Base-by-base conservation (phyloP, 306 rosid species). In the Trifolium subterraneum region DNA sequence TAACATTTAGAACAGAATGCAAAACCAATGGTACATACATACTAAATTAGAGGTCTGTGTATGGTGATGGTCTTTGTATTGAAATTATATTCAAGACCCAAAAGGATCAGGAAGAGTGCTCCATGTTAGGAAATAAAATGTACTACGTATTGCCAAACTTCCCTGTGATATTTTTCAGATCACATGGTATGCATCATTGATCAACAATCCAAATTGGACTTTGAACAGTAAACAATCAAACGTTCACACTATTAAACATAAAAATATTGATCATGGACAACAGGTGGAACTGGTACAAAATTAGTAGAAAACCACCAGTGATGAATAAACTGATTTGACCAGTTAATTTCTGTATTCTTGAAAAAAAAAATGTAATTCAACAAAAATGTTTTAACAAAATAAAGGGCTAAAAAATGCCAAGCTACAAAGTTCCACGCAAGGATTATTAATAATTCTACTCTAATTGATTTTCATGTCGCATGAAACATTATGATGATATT, bases 71-170 rank as follows among this genome's bases (percentile, higher is more conserved):
- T 7, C 1, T n/a, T 56, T n/a, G 48, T 39, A 25, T 18, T 29
- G 10, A 60, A 29, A 41, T 18, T 71, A 64, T 71, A 9, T 48
- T 13, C 4, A 44, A 64, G 72, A 63, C 23, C 22, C 47, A 70
- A 36, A 18, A 36, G 77, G 60, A n/a, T 20, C 45, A 27, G 47
- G 48, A 48, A 63, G 68, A 41, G 18, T 50, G 29, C 16, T 54
- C 38, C 50, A 58, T 23, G 54, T 10, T 3, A 64, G 58, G 19
- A 10, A 61, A 48, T n/a, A 16, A 55, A 2, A 7, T 39, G 62
- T 16, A n/a, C n/a, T n/a, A n/a, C n/a, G n/a, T n/a, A 27, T 29
- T 38, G 44, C 2, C 12, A 45, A 59, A 56, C 42, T 39, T 60
- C 35, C 10, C 41, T 22, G 56, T 48, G 19, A 62, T 9, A 52